These are phyloP conservation scores for Colletotrichum scovillei DNA, from an alignment of 2,329 filamentous ascomycete genomes.

Conservation along the genomic window DNA sequence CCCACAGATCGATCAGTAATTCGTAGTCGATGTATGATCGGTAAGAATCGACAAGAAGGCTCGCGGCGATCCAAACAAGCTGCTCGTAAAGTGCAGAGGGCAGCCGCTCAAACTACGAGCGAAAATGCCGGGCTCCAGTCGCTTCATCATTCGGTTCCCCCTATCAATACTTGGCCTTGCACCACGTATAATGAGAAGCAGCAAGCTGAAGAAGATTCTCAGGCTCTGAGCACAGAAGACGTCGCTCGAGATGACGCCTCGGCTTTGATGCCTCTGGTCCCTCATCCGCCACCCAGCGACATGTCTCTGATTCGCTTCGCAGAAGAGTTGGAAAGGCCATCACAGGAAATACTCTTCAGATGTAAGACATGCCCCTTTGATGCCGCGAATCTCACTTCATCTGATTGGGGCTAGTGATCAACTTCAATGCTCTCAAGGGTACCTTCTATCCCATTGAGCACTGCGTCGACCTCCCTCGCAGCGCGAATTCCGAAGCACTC, in stretches of 20 bases:
- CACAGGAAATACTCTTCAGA: constrained; percentile 2
- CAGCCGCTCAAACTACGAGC: neutral
- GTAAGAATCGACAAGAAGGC: constrained; percentile 2
- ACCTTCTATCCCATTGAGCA: constrained; percentile 14
- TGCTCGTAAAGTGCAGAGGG: neutral
- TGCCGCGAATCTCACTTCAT: neutral
- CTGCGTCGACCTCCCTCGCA: constrained; percentile 7
- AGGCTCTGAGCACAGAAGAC: neutral
- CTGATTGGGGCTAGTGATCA: neutral
- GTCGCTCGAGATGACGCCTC: neutral
- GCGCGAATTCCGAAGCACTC: constrained; percentile 3
- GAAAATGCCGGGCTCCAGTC: neutral
- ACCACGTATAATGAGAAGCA: neutral
- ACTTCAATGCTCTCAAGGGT: neutral
- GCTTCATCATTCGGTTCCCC: neutral
- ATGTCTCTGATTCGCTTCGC: constrained; percentile 6
- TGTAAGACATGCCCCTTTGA: neutral
- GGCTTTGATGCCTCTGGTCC: neutral
- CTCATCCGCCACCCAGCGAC: neutral
- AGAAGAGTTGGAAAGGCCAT: constrained; percentile 5
- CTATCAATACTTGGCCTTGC: neutral
- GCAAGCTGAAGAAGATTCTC: neutral
- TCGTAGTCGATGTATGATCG: constrained; percentile 16
- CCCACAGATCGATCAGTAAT: constrained; percentile 10
- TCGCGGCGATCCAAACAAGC: neutral